Conservation (phyloP, 495 filamentous ascomycete genomes). For the Xylaria bambusicola region DNA sequence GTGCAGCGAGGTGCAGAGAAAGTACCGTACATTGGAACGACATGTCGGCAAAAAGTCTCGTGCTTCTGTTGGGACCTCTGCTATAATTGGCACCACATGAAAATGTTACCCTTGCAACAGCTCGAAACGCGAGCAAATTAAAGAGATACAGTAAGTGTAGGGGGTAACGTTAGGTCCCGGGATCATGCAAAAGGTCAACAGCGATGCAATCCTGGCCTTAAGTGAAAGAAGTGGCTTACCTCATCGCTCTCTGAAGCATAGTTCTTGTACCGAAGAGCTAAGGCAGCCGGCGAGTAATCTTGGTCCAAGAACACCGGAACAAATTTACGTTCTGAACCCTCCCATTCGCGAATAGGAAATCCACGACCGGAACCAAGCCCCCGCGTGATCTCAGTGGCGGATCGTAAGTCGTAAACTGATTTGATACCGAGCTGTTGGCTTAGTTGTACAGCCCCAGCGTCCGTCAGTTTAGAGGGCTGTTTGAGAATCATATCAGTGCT, state of each 20-base stretch:
- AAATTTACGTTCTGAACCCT: slow-evolving; percentile 53
- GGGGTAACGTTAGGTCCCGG: background rate
- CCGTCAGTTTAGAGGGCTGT: slow-evolving; percentile 48
- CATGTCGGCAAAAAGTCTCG: slow-evolving; percentile 15
- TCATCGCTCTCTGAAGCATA: slow-evolving; percentile 47
- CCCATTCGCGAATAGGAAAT: slow-evolving; percentile 43
- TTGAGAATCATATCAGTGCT: background rate
- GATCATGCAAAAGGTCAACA: background rate
- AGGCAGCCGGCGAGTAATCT: slow-evolving; percentile 56
- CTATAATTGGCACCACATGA: background rate
- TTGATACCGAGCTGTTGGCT: slow-evolving; percentile 54
- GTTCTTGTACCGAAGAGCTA: slow-evolving; percentile 50
- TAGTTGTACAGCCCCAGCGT: slow-evolving; percentile 54
- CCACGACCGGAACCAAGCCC: slow-evolving; percentile 30
- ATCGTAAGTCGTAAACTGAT: slow-evolving; percentile 68
- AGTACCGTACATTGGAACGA: slow-evolving; percentile 15
- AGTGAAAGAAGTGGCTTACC: slow-evolving; percentile 32
- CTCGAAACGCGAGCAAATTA: background rate
- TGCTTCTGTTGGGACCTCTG: slow-evolving; percentile 11
- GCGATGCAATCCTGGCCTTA: background rate
- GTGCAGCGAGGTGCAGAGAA: slow-evolving; percentile 8
- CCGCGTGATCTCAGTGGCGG: slow-evolving; percentile 49
- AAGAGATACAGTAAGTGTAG: background rate
- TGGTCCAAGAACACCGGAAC: slow-evolving; percentile 59
- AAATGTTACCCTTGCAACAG: background rate